Base-by-base conservation (phyloP, 345 rosid genomes). In the Rhizophora apiculata region DNA sequence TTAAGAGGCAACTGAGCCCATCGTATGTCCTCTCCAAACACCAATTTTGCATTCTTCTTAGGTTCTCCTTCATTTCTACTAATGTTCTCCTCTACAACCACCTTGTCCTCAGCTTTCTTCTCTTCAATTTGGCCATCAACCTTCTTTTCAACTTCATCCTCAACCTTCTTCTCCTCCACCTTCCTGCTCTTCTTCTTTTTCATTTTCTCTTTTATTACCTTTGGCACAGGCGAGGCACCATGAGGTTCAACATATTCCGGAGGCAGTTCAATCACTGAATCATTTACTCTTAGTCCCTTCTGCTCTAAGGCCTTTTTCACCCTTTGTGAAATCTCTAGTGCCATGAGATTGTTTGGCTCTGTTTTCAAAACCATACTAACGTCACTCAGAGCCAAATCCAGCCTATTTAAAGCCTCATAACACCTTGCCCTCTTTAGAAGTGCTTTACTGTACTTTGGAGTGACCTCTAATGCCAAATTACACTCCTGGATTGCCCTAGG, bases 391-490 rank as follows among this genome's bases (percentile, higher is more conserved):
- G 97, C 93, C 67, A 88, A 85, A 78, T 91, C 97, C 22, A 89
- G 76, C 78, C 86, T 84, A 81, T 89, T 89, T 88, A 93, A 80
- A 21, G 91, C 89, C 79, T 93, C 98, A 3, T 88, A 89, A 70
- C 98, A 93, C 79, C 96, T 85, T 2, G 97, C 92, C 76, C 97
- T 85, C 81, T 93, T 93, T 68, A 91, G 53, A 75, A 93, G 80
- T 1, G 97, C 92, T 80, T 88, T 91, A 65, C 84, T 78, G 72
- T 85, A 85, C 68, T 80, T 86, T 18, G 93, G 97, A 2, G 90
- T 78, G 46, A 89, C 85, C 77, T 67, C 85, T 16, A 93, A 81
- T 4, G 98, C 94, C 77, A 89, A 77, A 75, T 93, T 86, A 59
- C 96, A 91, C 71, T 93, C 93, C 4, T 80, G 73, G 68, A 93